Evolutionary conservation across 1,284 basidiomycete species (phyloP).

Genomic region (Austropuccinia psidii): DNA sequence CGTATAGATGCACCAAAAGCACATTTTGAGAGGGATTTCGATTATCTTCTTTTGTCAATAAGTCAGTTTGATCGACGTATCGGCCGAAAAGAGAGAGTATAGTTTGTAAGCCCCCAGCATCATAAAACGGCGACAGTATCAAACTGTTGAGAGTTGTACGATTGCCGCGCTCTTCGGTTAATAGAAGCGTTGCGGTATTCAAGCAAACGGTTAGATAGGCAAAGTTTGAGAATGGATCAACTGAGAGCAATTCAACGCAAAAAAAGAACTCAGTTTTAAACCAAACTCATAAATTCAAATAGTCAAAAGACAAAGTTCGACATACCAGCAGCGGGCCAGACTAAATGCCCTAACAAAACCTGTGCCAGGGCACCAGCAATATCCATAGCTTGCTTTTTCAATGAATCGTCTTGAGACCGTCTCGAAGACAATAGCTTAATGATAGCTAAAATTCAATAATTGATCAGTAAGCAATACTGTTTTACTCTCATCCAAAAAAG

Average conservation of each 20-base stretch:
- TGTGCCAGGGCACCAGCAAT: slow-evolving; percentile 64
- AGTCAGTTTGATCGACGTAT: slow-evolving; percentile 49
- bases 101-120: slow-evolving; percentile 63
- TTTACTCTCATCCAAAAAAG: too few relatives aligned
- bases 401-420: slow-evolving; percentile 64
- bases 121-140: slow-evolving; percentile 66
- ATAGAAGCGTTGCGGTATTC: slow-evolving; percentile 61
- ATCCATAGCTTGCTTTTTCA: slow-evolving; percentile 67
- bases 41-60: slow-evolving; percentile 36
- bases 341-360: slow-evolving; percentile 66
- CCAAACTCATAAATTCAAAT: slow-evolving; percentile 30
- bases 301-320: not conserved
- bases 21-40: slow-evolving; percentile 38
- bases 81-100: slow-evolving; percentile 59
- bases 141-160: slow-evolving; percentile 66
- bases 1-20: slow-evolving; percentile 59
- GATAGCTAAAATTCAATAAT: slow-evolving; percentile 55
- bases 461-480: slow-evolving; percentile 22
- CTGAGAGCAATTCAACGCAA: slow-evolving; percentile 41
- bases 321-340: slow-evolving; percentile 56
- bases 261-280: slow-evolving; percentile 43
- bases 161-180: slow-evolving; percentile 60
- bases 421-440: slow-evolving; percentile 75
- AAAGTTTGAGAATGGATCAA: slow-evolving; percentile 44
- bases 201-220: slow-evolving; percentile 61